Conservation (phyloP, 2,329 filamentous ascomycete species). For the Delphinella strobiligena region DNA sequence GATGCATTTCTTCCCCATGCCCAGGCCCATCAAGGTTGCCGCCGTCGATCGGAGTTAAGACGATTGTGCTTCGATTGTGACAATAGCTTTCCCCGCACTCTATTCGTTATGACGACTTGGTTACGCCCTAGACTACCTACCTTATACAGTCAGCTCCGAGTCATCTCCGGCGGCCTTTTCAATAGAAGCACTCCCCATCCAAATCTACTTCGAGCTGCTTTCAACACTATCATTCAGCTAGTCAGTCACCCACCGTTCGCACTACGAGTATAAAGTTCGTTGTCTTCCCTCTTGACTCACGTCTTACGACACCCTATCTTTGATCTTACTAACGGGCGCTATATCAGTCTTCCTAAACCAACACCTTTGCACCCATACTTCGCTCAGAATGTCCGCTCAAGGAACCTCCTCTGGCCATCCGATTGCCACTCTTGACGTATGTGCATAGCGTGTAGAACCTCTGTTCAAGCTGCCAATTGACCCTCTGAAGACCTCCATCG, state of each 20-base stretch:
- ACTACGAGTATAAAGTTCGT: background rate
- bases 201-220: too few species aligned
- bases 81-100: too few species aligned
- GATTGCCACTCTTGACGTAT: constrained; percentile 19
- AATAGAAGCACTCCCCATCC: too few species aligned
- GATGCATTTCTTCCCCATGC: too few species aligned
- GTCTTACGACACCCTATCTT: background rate
- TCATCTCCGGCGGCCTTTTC: background rate
- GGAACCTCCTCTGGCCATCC: constrained; percentile 17
- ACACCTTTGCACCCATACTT: background rate
- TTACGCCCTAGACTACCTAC: background rate
- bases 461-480: constrained; percentile 7
- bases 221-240: too few species aligned
- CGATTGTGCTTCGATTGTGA: too few species aligned
- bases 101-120: too few species aligned
- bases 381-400: constrained; percentile 19
- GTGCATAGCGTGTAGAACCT: constrained; percentile 3
- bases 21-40: too few species aligned
- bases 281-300: background rate
- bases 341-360: background rate
- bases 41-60: background rate
- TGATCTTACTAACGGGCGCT: too few species aligned
- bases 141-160: background rate
- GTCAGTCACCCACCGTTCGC: too few species aligned
- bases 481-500: constrained; percentile 47